A percentile compares a stretch with the other conserved stretches of the same genome.
Conservation (phyloP, 1,139 yeast genomes). For the Cylindricascospora bacillispora region DNA sequence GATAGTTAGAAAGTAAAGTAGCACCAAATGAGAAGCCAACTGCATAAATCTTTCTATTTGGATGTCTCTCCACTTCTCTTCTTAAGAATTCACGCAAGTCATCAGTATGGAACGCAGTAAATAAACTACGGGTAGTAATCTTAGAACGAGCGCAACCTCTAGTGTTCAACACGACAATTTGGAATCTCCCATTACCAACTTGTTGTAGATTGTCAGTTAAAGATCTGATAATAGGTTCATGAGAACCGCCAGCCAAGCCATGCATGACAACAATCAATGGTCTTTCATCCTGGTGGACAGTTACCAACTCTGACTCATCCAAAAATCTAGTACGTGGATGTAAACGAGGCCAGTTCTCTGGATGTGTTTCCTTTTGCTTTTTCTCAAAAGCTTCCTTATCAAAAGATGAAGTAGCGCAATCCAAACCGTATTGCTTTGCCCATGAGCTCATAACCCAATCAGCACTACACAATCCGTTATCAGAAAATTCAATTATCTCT, state of each 20-base stretch:
- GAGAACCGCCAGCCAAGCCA: conserved; percentile 89
- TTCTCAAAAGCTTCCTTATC: conserved; percentile 36
- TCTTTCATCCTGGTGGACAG: conserved; percentile 28
- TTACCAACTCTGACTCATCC: conserved; percentile 36
- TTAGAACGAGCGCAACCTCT: conserved; percentile 84
- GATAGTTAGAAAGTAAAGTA: conserved; percentile 59
- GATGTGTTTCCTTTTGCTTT: conserved; percentile 41
- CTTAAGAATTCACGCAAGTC: conserved; percentile 55
- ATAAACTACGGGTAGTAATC: conserved; percentile 61
- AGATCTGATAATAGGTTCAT: conserved; percentile 74
- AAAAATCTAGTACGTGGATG: conserved; percentile 73
- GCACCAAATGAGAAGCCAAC: conserved; percentile 90
- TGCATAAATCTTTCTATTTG: conserved; percentile 60
- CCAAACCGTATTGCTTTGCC: conserved; percentile 28
- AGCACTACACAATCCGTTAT: conserved; percentile 59
- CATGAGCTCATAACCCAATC: conserved; percentile 53
- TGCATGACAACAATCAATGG: conserved; percentile 67
- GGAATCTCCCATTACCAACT: conserved; percentile 31
- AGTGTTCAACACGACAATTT: conserved; percentile 62
- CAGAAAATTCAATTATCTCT: conserved; percentile 45
- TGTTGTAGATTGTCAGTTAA: conserved; percentile 27
- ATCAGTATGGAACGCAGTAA: conserved; percentile 60
- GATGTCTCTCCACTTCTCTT: conserved; percentile 41
- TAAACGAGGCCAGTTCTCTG: conserved; percentile 58
- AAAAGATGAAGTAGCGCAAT: conserved; percentile 8